Conservation (phyloP, 441 rosid genomes). For the Syzygium syzygioides region DNA sequence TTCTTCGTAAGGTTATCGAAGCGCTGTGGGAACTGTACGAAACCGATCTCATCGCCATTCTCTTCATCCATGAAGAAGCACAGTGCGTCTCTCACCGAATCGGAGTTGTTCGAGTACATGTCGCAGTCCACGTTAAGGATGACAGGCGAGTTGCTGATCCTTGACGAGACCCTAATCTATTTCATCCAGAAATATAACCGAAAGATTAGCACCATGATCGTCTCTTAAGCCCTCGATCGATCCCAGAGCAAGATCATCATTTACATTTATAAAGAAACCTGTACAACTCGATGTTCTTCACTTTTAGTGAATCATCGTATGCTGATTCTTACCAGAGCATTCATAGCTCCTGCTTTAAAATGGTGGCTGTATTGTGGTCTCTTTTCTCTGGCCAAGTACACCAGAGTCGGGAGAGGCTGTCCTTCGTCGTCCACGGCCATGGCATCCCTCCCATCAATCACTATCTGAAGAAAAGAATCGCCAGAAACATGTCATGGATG, state of each 20-base stretch:
- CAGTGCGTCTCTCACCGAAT: slow-evolving; percentile 12
- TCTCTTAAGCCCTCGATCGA: background rate
- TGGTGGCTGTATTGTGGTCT: slow-evolving; percentile 17
- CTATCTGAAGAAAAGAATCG: slow-evolving; percentile 6
- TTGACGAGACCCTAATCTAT: slow-evolving; percentile 19
- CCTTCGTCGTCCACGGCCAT: slow-evolving; percentile 9
- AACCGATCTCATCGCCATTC: slow-evolving; percentile 6
- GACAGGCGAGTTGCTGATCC: slow-evolving; percentile 15
- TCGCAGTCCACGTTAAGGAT: slow-evolving; percentile 25
- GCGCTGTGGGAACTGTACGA: slow-evolving; percentile 19
- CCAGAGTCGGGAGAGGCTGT: slow-evolving; percentile 12
- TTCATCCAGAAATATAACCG: background rate
- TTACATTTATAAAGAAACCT: background rate
- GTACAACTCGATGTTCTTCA: background rate
- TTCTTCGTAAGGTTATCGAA: slow-evolving; percentile 17
- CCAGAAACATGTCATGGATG: background rate
- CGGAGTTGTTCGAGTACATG: slow-evolving; percentile 22
- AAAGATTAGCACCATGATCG: background rate
- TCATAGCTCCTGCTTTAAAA: slow-evolving; percentile 29
- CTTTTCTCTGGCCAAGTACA: slow-evolving; percentile 26
- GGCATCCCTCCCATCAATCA: slow-evolving; percentile 14
- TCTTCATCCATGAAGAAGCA: slow-evolving; percentile 21
- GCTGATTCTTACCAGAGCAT: slow-evolving; percentile 13
- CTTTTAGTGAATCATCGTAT: background rate
- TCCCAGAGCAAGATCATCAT: background rate